Base-by-base conservation (phyloP, 345 rosid genomes). In the Sonneratia alba region DNA sequence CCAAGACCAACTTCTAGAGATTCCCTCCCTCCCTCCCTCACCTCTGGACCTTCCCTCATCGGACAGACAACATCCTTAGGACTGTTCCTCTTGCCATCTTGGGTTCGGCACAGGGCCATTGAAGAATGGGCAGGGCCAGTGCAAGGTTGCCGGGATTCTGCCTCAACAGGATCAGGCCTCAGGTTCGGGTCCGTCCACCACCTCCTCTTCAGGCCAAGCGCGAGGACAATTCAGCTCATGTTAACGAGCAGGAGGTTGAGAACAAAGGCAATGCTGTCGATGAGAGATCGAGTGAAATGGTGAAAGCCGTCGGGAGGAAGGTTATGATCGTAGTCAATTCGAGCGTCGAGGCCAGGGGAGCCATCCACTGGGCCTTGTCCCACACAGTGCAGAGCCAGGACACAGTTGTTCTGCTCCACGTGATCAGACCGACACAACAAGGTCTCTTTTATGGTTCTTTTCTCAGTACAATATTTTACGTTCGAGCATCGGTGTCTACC, bases 301-400 rank as follows among this genome's bases (percentile, higher is more conserved):
- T 61, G 37, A 37, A 66, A 15, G 79, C 78, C 27, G 57, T 64
- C 16, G 96, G 88, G 4, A 83, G 98, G 86, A 90, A 83, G 75
- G 84, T 94, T 49, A 85, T 90, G 91, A 88, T 90, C 51, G 95
- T 94, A 70, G 93, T 91, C 62, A 95, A 94, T 81, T 84, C 90
- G 7, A 87, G 92, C 72, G 67, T 77, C 40, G 95, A 94, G 77
- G 82, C 97, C 19, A 90, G 88, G 80, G 86, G 84, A 59, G 98
- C 97, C 78, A 22, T 94, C 3, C 97, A 87, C 42, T 94, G 98
- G 98, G 90, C 96, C 43, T 90, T 94, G 24, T 86, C 96, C 40
- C 98, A 91, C 66, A 81, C 95, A 57, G 87, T 87, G 72, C 97
- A 91, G 83, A 79, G 78, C 74, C 89, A 89, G 62, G 97, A 94